These are phyloP conservation scores for Pilasporangium apinafurcum DNA, from an alignment of 352 stramenopile genomes.

Conservation along the genomic window DNA sequence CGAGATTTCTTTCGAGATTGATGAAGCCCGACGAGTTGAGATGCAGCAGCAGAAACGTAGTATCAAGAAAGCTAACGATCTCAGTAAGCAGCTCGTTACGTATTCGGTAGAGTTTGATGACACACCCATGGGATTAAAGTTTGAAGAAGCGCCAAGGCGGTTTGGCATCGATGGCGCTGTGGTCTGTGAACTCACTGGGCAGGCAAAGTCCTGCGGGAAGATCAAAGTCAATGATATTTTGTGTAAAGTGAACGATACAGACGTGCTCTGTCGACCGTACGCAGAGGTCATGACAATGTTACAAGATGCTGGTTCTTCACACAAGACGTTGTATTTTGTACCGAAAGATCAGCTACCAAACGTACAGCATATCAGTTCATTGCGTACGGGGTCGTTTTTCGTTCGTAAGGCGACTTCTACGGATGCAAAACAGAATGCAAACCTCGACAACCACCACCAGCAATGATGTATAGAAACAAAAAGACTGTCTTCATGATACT, in stretches of 20 bases:
- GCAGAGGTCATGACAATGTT: constrained; percentile 79
- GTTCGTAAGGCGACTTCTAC: constrained; percentile 52
- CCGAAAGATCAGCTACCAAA: constrained; percentile 80
- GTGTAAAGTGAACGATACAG: constrained; percentile 81
- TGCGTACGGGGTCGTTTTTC: constrained; percentile 68
- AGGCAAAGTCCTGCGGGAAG: constrained; percentile 76
- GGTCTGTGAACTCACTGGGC: constrained; percentile 72
- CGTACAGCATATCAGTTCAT: constrained; percentile 77
- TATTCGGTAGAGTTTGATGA: constrained; percentile 85
- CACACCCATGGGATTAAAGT: constrained; percentile 73
- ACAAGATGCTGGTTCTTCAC: constrained; percentile 47
- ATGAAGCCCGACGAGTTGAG: constrained; percentile 48
- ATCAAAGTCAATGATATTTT: constrained; percentile 83
- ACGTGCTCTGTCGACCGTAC: constrained; percentile 83
- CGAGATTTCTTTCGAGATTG: constrained; percentile 80
- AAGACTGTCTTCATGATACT: no score
- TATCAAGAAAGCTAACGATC: constrained; percentile 45
- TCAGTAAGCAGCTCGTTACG: constrained; percentile 70
- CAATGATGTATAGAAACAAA: no score
- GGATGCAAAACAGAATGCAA: no score
- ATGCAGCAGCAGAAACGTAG: constrained; percentile 51
- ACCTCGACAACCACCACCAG: no score
- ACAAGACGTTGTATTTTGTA: constrained; percentile 80
- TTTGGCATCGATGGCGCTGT: constrained; percentile 81
- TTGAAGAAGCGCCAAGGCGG: constrained; percentile 76